Evolutionary conservation across 176 grass and related monocot genomes (phyloP).

Genomic region (Carex myosuroides): DNA sequence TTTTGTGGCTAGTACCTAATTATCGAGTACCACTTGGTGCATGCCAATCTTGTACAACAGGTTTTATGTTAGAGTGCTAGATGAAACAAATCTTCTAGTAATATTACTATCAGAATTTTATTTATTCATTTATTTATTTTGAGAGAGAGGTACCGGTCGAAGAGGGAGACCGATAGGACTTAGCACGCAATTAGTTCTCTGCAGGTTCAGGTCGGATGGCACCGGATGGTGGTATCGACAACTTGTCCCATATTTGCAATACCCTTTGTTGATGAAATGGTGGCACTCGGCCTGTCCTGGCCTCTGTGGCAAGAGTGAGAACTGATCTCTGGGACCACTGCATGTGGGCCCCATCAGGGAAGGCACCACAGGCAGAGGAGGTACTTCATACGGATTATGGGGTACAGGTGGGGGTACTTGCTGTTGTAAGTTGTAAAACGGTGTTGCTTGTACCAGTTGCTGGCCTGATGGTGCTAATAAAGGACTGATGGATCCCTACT

Average conservation of each 20-base stretch:
- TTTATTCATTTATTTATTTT: neutral
- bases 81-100: neutral
- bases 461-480: conserved; percentile 22
- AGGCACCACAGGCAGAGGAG: neutral
- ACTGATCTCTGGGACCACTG: conserved; percentile 7
- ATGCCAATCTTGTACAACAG: neutral
- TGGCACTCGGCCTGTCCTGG: conserved; percentile 35
- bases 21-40: neutral
- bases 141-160: conserved; percentile 35
- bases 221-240: conserved; percentile 42
- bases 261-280: conserved; percentile 40
- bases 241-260: conserved; percentile 40
- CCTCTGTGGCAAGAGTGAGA: conserved; percentile 24
- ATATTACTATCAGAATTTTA: neutral
- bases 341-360: conserved; percentile 22
- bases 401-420: conserved; percentile 15
- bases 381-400: conserved; percentile 15
- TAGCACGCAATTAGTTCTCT: conserved; percentile 29
- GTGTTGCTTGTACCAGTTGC: conserved; percentile 31
- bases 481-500: conserved; percentile 28
- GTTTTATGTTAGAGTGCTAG: neutral
- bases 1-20: neutral
- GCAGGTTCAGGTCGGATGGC: conserved; percentile 17
- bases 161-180: conserved; percentile 38
- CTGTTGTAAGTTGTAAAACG: conserved; percentile 20